Percentiles rank a stretch among this genome's conserved stretches.
Evolutionary conservation across 345 rosid species (phyloP).

Genomic region (Raphanus raphanistrum): DNA sequence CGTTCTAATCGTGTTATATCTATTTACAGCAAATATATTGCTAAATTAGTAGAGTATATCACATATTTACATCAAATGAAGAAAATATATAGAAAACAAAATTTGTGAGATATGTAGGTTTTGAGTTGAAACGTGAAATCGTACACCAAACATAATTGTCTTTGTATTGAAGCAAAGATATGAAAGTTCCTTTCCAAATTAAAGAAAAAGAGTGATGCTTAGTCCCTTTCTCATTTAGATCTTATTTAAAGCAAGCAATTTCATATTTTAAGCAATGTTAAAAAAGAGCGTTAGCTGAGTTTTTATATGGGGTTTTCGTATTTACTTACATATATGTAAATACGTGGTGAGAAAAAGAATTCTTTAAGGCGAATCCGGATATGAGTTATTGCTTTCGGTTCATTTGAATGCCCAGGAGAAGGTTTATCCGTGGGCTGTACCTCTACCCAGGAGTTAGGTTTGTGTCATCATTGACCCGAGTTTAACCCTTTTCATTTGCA

Average conservation of each 20-base stretch:
- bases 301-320: not conserved
- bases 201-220: not conserved
- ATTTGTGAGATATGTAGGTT: not conserved
- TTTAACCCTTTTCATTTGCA: no score
- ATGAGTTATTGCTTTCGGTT: no score
- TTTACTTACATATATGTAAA: not conserved
- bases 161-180: slow-evolving; percentile 34
- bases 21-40: not conserved
- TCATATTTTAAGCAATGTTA: slow-evolving; percentile 8
- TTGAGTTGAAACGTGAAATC: slow-evolving; percentile 24
- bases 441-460: no score
- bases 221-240: not conserved
- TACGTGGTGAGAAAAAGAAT: not conserved
- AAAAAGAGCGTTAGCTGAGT: slow-evolving; percentile 4
- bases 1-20: not conserved
- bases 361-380: no score
- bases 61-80: not conserved
- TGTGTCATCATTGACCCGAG: no score
- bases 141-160: slow-evolving; percentile 21
- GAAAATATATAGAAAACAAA: not conserved
- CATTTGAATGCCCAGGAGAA: no score
- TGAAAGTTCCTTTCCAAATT: not conserved
- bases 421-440: no score
- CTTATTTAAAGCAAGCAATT: not conserved
- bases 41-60: not conserved